These are phyloP conservation scores for Gynandropsis gynandra DNA, from an alignment of 345 rosid genomes.

Conservation along the genomic window DNA sequence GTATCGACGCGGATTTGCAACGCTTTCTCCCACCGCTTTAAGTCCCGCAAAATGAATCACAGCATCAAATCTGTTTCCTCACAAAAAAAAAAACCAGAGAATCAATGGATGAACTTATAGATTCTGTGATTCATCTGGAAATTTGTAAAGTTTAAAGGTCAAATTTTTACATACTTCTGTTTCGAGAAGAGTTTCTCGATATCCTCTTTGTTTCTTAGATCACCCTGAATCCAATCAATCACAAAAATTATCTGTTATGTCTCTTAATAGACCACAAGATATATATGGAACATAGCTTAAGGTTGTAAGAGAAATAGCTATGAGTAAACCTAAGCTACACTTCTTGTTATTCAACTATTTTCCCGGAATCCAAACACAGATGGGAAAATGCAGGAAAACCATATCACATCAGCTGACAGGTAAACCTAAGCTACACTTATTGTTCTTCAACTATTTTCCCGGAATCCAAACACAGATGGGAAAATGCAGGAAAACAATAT, in stretches of 20 bases:
- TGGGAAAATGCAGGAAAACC: too few relatives aligned
- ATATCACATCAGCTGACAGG: too few relatives aligned
- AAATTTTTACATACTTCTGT: slow-evolving; percentile 39
- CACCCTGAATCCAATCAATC: slow-evolving; percentile 53
- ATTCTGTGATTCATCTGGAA: neutral
- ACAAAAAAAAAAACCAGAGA: slow-evolving; percentile 7
- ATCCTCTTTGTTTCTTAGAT: slow-evolving; percentile 74
- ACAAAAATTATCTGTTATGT: neutral
- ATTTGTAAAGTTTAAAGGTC: neutral
- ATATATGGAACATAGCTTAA: too few relatives aligned
- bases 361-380: too few relatives aligned
- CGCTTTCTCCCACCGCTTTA: slow-evolving; percentile 92
- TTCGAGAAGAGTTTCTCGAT: slow-evolving; percentile 72
- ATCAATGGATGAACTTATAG: slow-evolving; percentile 6
- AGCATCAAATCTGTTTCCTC: slow-evolving; percentile 62
- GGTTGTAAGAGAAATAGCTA: too few relatives aligned
- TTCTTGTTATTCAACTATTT: too few relatives aligned
- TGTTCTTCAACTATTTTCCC: too few relatives aligned
- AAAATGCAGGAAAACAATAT: too few relatives aligned
- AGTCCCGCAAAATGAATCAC: slow-evolving; percentile 96
- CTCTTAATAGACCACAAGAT: too few relatives aligned
- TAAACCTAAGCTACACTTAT: too few relatives aligned
- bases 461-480: too few relatives aligned
- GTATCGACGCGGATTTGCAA: slow-evolving; percentile 67
- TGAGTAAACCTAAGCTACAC: too few relatives aligned